Evolutionary conservation across 106 monocot genomes (phyloP), one percentile per base, ranked within the genome.

Genomic region (Posidonia australis): DNA sequence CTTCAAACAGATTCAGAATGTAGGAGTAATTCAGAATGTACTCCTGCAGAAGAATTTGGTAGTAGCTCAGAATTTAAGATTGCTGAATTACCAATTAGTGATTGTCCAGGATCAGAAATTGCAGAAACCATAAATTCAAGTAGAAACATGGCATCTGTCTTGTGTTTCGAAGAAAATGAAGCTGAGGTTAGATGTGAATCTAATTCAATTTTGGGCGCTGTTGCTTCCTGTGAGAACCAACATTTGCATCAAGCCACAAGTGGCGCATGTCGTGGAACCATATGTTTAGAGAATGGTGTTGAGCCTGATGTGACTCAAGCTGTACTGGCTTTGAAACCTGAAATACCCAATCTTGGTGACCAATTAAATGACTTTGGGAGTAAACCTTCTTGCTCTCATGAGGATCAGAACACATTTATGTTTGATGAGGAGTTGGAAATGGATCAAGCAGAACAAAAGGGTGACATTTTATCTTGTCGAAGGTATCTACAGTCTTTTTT

Each of bases 351-450:
- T 47, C 29, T 62, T 23, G 63, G 46, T 47, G 61, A 55, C 69
- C 70, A 65, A 13, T 71, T 68, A 59, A 77, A 64, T 74, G 81
- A 43, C 68, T 77, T 68, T 56, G 43, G 26, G 21, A 21, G 58
- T 46, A 67, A 72, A 21, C 76, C 67, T 31, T 61, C 81, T 52
- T 32, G 28, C 51, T 78, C 69, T 60, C 26, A 65, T 56, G 70
- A 57, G 12, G 88, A 93, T 23, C 84, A 81, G 67, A 84, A 74
- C 66, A 96, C 90, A 28, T 90, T 96, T 67, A 79, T 87, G 68
- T 84, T 98, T 72, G 98, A 98, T 54, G 98, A 98, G 71, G 91
- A 91, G 54, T 59, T 98, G 62, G 98, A 87, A 63, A 47, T 84
- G 22, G 94, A 96, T 21, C 75, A 74, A 32, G 43, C 51, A 62